These are phyloP conservation scores for Sordariomycetes sp. DNA, from an alignment of 2,329 filamentous ascomycete species.

Conservation along the genomic window DNA sequence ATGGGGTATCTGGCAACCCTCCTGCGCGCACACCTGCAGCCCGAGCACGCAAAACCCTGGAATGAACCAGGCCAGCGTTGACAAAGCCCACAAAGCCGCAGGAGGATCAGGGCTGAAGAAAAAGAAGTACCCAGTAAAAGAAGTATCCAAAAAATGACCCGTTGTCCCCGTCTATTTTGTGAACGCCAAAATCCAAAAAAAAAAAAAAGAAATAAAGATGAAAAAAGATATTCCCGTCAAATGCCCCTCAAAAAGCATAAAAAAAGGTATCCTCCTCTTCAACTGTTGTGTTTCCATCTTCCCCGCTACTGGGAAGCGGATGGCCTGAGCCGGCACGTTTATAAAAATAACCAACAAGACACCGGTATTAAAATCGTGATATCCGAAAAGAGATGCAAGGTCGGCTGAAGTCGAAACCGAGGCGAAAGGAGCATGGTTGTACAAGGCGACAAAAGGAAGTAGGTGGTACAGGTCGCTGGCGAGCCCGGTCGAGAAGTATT, in stretches of 20 bases:
- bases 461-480: constrained; percentile 1
- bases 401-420: constrained; percentile 12
- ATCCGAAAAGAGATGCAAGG: constrained; percentile 10
- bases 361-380: constrained; percentile 19
- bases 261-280: constrained; percentile 9
- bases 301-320: constrained; percentile 22
- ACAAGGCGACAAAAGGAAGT: constrained; percentile 3
- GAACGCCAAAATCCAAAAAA: background rate
- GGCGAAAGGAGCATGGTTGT: constrained; percentile 10
- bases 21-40: constrained; percentile 1
- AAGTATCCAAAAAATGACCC: too few relatives aligned
- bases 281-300: constrained; percentile 2
- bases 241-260: constrained; percentile 4
- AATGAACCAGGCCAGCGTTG: background rate
- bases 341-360: constrained; percentile 10
- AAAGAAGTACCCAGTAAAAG: background rate
- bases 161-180: background rate
- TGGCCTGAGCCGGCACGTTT: constrained; percentile 22
- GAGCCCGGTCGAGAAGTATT: constrained; percentile 6
- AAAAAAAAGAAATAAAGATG: too few relatives aligned
- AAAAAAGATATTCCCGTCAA: background rate
- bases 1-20: background rate
- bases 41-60: background rate
- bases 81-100: background rate
- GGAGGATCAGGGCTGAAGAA: background rate